Percentiles rank a stretch among this genome's conserved stretches.
Evolutionary conservation across 441 rosid genomes (phyloP).

Genomic region (Euphorbia schlechtendalii): DNA sequence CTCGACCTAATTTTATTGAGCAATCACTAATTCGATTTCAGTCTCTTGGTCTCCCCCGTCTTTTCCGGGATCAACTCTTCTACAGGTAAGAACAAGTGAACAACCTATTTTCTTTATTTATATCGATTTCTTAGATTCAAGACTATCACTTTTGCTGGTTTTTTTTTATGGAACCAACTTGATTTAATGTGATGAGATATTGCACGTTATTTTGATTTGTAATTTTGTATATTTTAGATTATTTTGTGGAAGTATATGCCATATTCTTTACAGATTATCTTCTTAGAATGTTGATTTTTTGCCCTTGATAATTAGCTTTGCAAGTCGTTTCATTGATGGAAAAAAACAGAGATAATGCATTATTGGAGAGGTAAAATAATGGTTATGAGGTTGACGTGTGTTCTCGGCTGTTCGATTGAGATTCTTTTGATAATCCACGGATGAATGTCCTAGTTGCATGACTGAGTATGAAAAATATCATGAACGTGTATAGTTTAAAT

Average conservation of each 20-base stretch:
- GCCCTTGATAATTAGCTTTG: neutral
- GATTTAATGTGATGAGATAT: neutral
- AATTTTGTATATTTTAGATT: too few species aligned
- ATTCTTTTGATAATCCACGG: neutral
- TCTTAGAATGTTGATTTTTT: neutral
- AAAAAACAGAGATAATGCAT: neutral
- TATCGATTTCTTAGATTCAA: neutral
- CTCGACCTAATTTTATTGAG: neutral
- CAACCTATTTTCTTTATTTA: neutral
- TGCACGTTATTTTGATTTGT: neutral
- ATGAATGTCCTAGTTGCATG: neutral
- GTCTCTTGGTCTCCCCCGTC: neutral
- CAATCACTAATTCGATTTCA: neutral
- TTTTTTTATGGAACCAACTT: neutral
- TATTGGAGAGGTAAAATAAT: too few species aligned
- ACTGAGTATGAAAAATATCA: neutral
- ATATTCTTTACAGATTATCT: neutral
- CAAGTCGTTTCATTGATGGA: neutral
- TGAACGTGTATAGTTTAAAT: neutral
- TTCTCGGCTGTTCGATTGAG: too few species aligned
- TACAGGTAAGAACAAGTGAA: neutral
- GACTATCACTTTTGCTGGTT: neutral
- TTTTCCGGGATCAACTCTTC: neutral
- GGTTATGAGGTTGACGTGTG: too few species aligned
- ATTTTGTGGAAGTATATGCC: neutral